These are phyloP conservation scores for Borovskyia barvae DNA, from an alignment of 208 protist species.

Conservation along the genomic window DNA sequence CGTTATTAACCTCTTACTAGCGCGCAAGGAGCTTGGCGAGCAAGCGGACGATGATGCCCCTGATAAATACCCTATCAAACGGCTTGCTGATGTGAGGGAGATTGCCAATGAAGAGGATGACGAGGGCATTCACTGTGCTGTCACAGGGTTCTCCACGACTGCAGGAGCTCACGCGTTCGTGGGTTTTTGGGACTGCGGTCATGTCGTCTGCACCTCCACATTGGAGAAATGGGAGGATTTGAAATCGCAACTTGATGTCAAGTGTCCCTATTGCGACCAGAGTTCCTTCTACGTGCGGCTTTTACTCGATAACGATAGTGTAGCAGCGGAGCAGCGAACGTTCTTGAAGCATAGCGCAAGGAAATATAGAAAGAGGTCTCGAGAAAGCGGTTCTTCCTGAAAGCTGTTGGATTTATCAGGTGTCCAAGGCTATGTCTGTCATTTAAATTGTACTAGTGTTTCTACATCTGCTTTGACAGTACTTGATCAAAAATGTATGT, in stretches of 20 bases:
- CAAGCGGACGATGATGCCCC: not conserved
- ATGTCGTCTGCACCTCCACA: conserved; percentile 47
- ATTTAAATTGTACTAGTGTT: too few relatives aligned
- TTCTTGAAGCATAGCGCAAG: too few relatives aligned
- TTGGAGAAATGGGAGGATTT: conserved; percentile 3
- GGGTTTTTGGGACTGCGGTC: conserved; percentile 80
- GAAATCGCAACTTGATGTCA: conserved; percentile 8
- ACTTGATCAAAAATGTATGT: too few relatives aligned
- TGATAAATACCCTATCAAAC: conserved; percentile 16
- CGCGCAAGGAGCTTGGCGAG: conserved; percentile 11
- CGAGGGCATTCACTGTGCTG: conserved; percentile 50
- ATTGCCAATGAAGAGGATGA: conserved; percentile 32
- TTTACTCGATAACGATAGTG: conserved; percentile 19
- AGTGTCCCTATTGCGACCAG: conserved; percentile 41
- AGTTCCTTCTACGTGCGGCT: conserved; percentile 41
- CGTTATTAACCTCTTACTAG: conserved; percentile 57
- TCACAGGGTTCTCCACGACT: conserved; percentile 45
- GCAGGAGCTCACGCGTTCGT: conserved; percentile 59
- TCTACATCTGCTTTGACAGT: too few relatives aligned
- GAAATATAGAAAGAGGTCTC: too few relatives aligned
- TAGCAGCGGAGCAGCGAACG: too few relatives aligned
- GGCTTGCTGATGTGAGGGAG: conserved; percentile 60
- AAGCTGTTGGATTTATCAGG: too few relatives aligned
- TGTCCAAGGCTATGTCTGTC: too few relatives aligned
- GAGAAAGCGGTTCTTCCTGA: too few relatives aligned